Evolutionary conservation across 2,329 filamentous ascomycete genomes (phyloP).

Genomic region (Xylariaceae sp.): DNA sequence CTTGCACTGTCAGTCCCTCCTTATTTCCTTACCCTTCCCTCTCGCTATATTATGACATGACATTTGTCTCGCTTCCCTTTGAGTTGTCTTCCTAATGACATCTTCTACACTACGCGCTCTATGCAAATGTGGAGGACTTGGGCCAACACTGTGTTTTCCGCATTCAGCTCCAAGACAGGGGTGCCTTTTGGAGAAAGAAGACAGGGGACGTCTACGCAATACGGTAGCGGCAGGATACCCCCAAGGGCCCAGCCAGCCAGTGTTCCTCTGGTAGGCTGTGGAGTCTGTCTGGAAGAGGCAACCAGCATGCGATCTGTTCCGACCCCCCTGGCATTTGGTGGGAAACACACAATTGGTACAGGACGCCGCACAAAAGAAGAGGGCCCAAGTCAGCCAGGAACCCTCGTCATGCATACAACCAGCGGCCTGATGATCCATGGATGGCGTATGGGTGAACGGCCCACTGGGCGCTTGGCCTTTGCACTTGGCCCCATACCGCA

Average conservation of each 20-base stretch:
- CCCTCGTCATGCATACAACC: slow-evolving; percentile 32
- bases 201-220: slow-evolving; percentile 22
- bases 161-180: slow-evolving; percentile 30
- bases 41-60: slow-evolving; percentile 20
- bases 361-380: slow-evolving; percentile 15
- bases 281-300: slow-evolving; percentile 22
- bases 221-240: neutral
- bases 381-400: slow-evolving; percentile 23
- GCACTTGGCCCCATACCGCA: slow-evolving; percentile 26
- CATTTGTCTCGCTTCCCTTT: slow-evolving; percentile 23
- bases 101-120: no score
- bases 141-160: slow-evolving; percentile 27
- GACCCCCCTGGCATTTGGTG: slow-evolving; percentile 28
- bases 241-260: neutral
- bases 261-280: neutral
- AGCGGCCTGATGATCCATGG: slow-evolving; percentile 29
- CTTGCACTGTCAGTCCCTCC: slow-evolving; percentile 18
- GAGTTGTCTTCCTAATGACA: slow-evolving; percentile 5
- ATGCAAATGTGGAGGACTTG: slow-evolving; percentile 23
- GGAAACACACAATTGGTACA: slow-evolving; percentile 35
- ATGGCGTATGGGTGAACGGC: slow-evolving; percentile 25
- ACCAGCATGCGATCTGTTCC: slow-evolving; percentile 27
- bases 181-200: slow-evolving; percentile 24
- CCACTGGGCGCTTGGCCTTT: slow-evolving; percentile 30
- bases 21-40: slow-evolving; percentile 8